A percentile compares a stretch with the other conserved stretches of the same genome.
Evolutionary conservation across 352 stramenopile genomes (phyloP).

Genomic region (Phytophthora multivora): DNA sequence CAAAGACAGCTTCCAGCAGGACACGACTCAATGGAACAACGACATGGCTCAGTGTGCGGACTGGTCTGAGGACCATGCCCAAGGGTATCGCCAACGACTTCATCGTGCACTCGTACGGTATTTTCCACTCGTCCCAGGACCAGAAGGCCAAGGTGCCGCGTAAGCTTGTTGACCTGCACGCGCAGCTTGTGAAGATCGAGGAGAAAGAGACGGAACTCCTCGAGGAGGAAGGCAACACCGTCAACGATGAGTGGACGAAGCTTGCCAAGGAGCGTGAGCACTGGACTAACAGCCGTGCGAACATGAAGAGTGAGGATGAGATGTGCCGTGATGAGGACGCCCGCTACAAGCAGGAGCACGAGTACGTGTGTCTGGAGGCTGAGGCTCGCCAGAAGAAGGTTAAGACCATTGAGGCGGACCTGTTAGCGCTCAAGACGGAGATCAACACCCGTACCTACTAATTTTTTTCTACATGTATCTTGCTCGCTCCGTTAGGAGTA

Average conservation of each 20-base stretch:
- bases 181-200: constrained; percentile 83
- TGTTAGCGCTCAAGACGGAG: constrained; percentile 80
- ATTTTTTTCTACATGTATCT: no score
- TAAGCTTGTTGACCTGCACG: constrained; percentile 76
- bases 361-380: constrained; percentile 73
- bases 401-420: constrained; percentile 77
- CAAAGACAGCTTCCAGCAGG: constrained; percentile 87
- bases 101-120: constrained; percentile 87
- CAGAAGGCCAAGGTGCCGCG: constrained; percentile 63
- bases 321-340: constrained; percentile 87
- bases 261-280: constrained; percentile 88
- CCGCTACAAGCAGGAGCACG: constrained; percentile 87
- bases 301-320: constrained; percentile 91
- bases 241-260: constrained; percentile 91
- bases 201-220: constrained; percentile 80
- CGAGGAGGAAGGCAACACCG: constrained; percentile 80
- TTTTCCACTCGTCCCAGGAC: constrained; percentile 67
- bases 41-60: constrained; percentile 88
- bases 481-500: no score
- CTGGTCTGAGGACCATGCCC: constrained; percentile 88
- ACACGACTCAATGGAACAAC: constrained; percentile 89
- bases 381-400: constrained; percentile 87
- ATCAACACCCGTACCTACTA: constrained; percentile 71
- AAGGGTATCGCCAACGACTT: constrained; percentile 90
- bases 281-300: constrained; percentile 85